Conservation (phyloP, 2,329 filamentous ascomycete genomes). For the Colletotrichum filicis region DNA sequence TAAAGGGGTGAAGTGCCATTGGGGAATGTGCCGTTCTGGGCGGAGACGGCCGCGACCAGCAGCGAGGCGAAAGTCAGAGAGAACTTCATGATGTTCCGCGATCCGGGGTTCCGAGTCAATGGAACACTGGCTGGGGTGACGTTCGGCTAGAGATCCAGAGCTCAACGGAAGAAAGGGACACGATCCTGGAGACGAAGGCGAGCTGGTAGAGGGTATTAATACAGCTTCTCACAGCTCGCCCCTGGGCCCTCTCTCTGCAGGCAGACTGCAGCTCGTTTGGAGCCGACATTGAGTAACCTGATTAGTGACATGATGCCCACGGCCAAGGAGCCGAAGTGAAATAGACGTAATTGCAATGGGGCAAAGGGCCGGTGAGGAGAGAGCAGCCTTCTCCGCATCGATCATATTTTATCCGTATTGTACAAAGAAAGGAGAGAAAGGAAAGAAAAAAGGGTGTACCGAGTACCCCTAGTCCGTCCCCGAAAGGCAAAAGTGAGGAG, state of each 20-base stretch:
- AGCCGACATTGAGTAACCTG: neutral
- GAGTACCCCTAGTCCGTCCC: neutral
- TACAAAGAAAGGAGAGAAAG: no score
- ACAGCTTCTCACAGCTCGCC: conserved; percentile 9
- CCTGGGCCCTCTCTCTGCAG: no score
- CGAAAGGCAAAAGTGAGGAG: conserved; percentile 22
- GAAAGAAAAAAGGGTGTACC: neutral
- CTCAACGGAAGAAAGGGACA: neutral
- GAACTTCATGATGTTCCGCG: conserved; percentile 43
- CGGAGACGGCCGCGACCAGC: conserved; percentile 40
- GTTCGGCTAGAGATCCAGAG: conserved; percentile 25
- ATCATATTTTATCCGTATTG: neutral
- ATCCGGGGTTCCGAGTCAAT: conserved; percentile 1
- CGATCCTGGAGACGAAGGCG: neutral
- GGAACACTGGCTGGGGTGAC: conserved; percentile 12
- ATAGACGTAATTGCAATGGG: conserved; percentile 33
- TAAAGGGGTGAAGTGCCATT: conserved; percentile 56
- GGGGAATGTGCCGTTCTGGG: conserved; percentile 38
- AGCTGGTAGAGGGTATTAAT: conserved; percentile 35
- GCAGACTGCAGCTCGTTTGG: neutral
- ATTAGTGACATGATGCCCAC: conserved; percentile 23
- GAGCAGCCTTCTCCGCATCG: conserved; percentile 34
- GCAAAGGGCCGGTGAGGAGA: conserved; percentile 22
- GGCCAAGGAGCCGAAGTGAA: conserved; percentile 17
- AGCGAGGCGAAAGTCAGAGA: conserved; percentile 39